A percentile compares a stretch with the other conserved stretches of the same genome.
These are phyloP conservation scores for Priceomyces medius DNA, from an alignment of 805 yeast species.

Conservation along the genomic window DNA sequence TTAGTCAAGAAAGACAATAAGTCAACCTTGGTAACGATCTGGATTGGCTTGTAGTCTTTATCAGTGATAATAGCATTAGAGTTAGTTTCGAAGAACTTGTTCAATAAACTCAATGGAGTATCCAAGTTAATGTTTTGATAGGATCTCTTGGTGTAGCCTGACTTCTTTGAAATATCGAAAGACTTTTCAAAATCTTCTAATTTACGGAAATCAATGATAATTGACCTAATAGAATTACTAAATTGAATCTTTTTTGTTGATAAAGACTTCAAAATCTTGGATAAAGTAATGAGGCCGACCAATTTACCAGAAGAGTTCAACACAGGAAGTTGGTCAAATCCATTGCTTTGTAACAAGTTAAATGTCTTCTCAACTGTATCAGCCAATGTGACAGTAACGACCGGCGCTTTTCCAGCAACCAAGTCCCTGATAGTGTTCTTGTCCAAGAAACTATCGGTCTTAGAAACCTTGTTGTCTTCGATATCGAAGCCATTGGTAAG, in stretches of 20 bases:
- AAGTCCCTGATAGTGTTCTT: conserved; percentile 60
- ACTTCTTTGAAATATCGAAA: conserved; percentile 55
- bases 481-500: conserved; percentile 67
- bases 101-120: conserved; percentile 66
- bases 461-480: conserved; percentile 44
- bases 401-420: conserved; percentile 66
- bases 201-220: conserved; percentile 73
- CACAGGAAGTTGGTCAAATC: conserved; percentile 85
- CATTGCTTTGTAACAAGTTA: conserved; percentile 67
- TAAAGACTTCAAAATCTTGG: conserved; percentile 64
- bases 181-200: conserved; percentile 66
- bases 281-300: conserved; percentile 74
- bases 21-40: conserved; percentile 86
- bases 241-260: conserved; percentile 59
- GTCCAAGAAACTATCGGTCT: conserved; percentile 42
- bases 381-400: conserved; percentile 63
- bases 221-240: conserved; percentile 54
- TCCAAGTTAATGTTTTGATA: conserved; percentile 64
- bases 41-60: conserved; percentile 65
- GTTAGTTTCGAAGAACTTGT: conserved; percentile 78
- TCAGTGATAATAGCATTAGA: conserved; percentile 84
- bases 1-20: conserved; percentile 56
- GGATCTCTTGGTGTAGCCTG: conserved; percentile 59
- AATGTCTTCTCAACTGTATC: conserved; percentile 66
- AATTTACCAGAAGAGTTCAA: conserved; percentile 58